Evolutionary conservation across 495 filamentous ascomycete species (phyloP), one percentile per base, ranked within the genome.

Genomic region (Aspergillus bridgeri): DNA sequence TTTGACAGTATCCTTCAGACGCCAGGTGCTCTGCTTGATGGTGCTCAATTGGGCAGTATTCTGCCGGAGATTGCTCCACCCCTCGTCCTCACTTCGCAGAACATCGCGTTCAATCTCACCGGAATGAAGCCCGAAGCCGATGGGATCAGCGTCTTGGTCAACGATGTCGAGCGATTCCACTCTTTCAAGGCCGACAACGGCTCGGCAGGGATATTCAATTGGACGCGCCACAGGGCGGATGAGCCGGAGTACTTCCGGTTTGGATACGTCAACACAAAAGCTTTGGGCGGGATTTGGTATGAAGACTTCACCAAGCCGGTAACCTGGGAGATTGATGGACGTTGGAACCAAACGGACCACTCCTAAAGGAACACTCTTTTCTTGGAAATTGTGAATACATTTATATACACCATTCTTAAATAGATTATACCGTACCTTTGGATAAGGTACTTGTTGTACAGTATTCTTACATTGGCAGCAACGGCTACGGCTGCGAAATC

Each of bases 291-390:
- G 0, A 81, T 83, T 48, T 70, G 72, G 50, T 82, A 79, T 62
- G 84, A 82, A 54, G 92, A 96, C 72, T 96, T 92, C 61, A 90
- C 89, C 13, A 84, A 81, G 53, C 87, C 92, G 0, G 89, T 86
- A 13, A 79, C 74, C 27, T 91, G 91, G 89, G 74, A 75, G 19
- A 66, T 24, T 3, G 74, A 86, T 66, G 86, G 87, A 9, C 9
- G 20, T 24, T 67, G 65, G 65, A 67, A 56, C 51, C 22, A 43
- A 11, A 13, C 54, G 22, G 46, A n/a, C 6, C 18, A 21, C 17
- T 24, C 13, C 2, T 33, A n/a, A 43, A 43, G 45, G 9, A 15
- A 20, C 13, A 7, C 27, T 3, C 20, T 17, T 33, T 6, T 20
- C 23, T 45, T 23, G 24, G 23, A 20, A 9, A 19, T 21, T 21